A percentile compares a stretch with the other conserved stretches of the same genome.
Conservation (phyloP, 108 stramenopile species). For the Conticribra weissflogii region DNA sequence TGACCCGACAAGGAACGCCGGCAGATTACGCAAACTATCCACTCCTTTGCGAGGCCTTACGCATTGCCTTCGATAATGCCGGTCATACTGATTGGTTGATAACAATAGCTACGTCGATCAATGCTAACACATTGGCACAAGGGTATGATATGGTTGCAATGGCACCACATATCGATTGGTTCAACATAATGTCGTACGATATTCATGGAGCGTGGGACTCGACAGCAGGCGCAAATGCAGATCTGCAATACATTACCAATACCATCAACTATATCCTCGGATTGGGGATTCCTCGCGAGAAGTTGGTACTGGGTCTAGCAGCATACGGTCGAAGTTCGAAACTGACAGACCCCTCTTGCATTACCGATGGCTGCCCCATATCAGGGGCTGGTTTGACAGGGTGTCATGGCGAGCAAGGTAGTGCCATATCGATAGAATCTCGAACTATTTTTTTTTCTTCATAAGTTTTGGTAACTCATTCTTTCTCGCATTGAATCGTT, state of each 20-base stretch:
- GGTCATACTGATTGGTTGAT: conserved; percentile 39
- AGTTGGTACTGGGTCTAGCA: conserved; percentile 40
- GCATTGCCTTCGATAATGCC: conserved; percentile 18
- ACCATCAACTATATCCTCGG: conserved; percentile 26
- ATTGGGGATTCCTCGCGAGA: conserved; percentile 28
- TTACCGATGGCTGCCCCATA: conserved; percentile 28
- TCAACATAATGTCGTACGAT: conserved; percentile 46
- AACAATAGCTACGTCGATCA: conserved; percentile 36
- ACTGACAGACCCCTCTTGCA: conserved; percentile 12
- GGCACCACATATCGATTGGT: conserved; percentile 31
- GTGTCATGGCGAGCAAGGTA: background rate
- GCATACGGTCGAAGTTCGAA: conserved; percentile 33
- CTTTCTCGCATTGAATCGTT: conserved; percentile 20
- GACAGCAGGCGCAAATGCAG: conserved; percentile 27
- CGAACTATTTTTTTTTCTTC: background rate
- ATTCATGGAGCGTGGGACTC: conserved; percentile 31
- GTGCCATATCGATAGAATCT: background rate
- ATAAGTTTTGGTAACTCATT: background rate
- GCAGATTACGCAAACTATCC: conserved; percentile 44
- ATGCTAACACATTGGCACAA: conserved; percentile 6
- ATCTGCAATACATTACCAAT: conserved; percentile 31
- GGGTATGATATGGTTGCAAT: conserved; percentile 43
- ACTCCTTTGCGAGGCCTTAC: conserved; percentile 28
- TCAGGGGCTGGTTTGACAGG: background rate
- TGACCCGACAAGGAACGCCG: conserved; percentile 26